phyloP scores from a whole-genome alignment of 164 flowering plant genomes.

The Buxus sempervirens region DNA sequence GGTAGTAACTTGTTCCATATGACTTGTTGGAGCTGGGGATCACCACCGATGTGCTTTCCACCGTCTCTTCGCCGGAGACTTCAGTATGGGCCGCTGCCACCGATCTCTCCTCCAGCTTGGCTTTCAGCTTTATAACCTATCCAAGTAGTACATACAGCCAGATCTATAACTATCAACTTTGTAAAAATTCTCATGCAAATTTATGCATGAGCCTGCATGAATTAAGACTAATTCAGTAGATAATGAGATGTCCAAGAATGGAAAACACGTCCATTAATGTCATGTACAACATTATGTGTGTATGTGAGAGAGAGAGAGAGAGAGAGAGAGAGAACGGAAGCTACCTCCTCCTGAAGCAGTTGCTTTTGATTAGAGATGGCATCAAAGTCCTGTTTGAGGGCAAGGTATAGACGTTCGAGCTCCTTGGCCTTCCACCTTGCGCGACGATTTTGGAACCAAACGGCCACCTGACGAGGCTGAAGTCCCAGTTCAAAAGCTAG shows the following conservation, averaged over 20 bases:
- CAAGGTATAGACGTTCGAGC: conserved; percentile 62
- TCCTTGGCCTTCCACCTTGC: conserved; percentile 85
- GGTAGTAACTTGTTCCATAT: conserved; percentile 13
- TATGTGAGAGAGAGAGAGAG: not conserved
- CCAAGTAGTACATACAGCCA: not conserved
- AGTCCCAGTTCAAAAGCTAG: conserved; percentile 68
- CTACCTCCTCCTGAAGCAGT: conserved; percentile 69
- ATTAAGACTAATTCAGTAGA: no score
- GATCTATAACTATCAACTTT: no score
- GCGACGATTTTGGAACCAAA: conserved; percentile 84
- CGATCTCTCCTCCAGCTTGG: conserved; percentile 38
- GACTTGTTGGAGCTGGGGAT: conserved; percentile 17
- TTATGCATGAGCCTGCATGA: no score
- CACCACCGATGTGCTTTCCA: conserved; percentile 48
- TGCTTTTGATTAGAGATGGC: conserved; percentile 52
- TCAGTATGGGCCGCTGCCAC: conserved; percentile 37
- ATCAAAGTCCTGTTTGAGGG: conserved; percentile 57
- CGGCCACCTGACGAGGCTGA: conserved; percentile 73
- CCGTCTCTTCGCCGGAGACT: conserved; percentile 48
- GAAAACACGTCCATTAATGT: not conserved
- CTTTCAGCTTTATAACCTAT: conserved; percentile 24
- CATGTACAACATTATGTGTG: not conserved
- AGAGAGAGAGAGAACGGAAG: not conserved
- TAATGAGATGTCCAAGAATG: not conserved
- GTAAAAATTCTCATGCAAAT: no score